Conservation (phyloP, 202 grass and related monocot genomes). For the Schoenoplectus tabernaemontani region DNA sequence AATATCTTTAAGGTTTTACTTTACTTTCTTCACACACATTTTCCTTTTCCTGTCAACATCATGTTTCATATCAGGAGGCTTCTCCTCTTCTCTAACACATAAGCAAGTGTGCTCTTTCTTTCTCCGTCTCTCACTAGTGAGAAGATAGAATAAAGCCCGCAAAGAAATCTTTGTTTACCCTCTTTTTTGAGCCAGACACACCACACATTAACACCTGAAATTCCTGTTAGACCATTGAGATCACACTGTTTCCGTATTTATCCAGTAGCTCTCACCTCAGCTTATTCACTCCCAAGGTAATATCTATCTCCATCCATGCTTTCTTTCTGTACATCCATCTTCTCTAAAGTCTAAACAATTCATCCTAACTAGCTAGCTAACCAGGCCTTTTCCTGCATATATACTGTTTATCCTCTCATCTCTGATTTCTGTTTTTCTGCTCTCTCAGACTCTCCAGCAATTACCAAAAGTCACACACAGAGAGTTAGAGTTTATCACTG, state of each 20-base stretch:
- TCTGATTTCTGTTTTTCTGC: neutral
- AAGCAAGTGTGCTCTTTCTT: neutral
- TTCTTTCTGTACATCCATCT: neutral
- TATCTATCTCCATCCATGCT: neutral
- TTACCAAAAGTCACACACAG: too few relatives aligned
- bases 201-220: neutral
- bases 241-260: neutral
- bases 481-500: too few relatives aligned
- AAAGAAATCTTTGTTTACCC: neutral
- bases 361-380: too few relatives aligned
- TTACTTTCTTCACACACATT: neutral
- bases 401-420: neutral
- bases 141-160: neutral
- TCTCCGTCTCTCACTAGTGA: neutral
- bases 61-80: constrained; percentile 12
- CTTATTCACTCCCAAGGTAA: constrained; percentile 12
- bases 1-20: too few relatives aligned
- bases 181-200: constrained; percentile 14
- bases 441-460: neutral
- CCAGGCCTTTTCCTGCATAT: neutral
- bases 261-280: constrained; percentile 10
- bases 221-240: constrained; percentile 22
- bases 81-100: constrained; percentile 1
- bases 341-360: neutral
- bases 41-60: constrained; percentile 7